These are phyloP conservation scores for Sphaceloma murrayae DNA, from an alignment of 2,329 filamentous ascomycete genomes.

Conservation along the genomic window DNA sequence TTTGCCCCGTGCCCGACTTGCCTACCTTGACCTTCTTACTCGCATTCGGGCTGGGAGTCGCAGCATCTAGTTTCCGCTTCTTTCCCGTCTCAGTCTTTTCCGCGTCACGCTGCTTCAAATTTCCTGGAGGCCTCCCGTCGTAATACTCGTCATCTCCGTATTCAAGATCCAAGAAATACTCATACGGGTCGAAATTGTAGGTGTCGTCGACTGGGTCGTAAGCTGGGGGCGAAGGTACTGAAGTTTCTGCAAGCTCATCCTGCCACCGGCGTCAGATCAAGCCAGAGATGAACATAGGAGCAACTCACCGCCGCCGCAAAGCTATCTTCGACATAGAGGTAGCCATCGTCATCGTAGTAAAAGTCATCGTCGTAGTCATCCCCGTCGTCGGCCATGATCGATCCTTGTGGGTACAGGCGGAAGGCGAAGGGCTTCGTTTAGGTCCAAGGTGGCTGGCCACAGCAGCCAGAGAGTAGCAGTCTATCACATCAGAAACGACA, in stretches of 20 bases:
- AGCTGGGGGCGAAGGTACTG: slow-evolving; percentile 35
- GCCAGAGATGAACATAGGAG: not conserved
- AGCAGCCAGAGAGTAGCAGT: too few relatives aligned
- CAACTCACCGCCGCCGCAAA: slow-evolving; percentile 30
- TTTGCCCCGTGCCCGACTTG: not conserved
- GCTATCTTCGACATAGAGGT: slow-evolving; percentile 40
- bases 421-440: not conserved
- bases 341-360: slow-evolving; percentile 32
- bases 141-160: slow-evolving; percentile 40
- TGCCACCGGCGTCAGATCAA: slow-evolving; percentile 20
- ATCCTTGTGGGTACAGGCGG: not conserved
- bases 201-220: slow-evolving; percentile 28
- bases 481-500: not conserved
- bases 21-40: not conserved
- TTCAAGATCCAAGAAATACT: slow-evolving; percentile 41
- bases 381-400: slow-evolving; percentile 25
- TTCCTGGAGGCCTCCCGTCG: slow-evolving; percentile 25
- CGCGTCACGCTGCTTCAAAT: not conserved
- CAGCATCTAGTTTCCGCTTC: slow-evolving; percentile 27
- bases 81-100: slow-evolving; percentile 20
- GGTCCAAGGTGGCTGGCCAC: too few relatives aligned
- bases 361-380: slow-evolving; percentile 35
- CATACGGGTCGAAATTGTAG: slow-evolving; percentile 37
- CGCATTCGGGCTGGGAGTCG: slow-evolving; percentile 3
- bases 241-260: slow-evolving; percentile 43